Base-by-base conservation (phyloP, 495 filamentous ascomycete species). In the Viridothelium virens region DNA sequence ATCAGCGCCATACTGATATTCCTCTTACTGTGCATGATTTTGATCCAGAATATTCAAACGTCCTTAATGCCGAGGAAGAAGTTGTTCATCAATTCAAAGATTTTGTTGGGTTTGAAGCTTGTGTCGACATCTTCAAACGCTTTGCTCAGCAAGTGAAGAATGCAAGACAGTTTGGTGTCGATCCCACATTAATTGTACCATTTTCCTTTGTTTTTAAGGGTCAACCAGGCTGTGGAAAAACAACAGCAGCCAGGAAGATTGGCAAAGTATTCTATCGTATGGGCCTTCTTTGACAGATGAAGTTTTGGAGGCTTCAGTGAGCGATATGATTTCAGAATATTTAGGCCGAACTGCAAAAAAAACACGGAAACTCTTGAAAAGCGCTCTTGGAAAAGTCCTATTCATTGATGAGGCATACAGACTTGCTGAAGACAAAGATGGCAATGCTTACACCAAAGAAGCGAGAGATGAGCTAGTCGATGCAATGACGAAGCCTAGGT, bases 381-480 rank as follows among this genome's bases (percentile, higher is more conserved):
- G 39, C 2, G 44, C 70, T 31, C 44, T 48, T n/a, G 70, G 71
- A n/a, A 73, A 73, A 61, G 70, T 73, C 38, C 61, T 73, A 2
- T 62, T 73, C 36, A 70, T 73, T 44, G 71, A 73, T 63, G 71
- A 73, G 63, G 70, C 71, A 1, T 70, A 73, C 50, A 68, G 66
- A 37, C 64, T 73, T n/a, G 66, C 68, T 48, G 14, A 3, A 31
- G 62, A 66, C n/a, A 39, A 16, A 14, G 36, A 37, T n/a, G 18
- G 36, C 16, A 48, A 66, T 63, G 63, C 46, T 47, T 71, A 48
- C 48, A 62, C 61, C 18, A 86, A 80, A 1, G 87, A 85, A 7
- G 85, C 90, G 6, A 77, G 89, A 5, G 87, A 91, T 65, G 92
- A 90, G 5, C 86, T 93, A 16, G 90, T 93, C 2, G 88, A 89